Evolutionary conservation across 1,284 basidiomycete species (phyloP), one percentile per base, ranked within the genome.

Genomic region (Lentinula novae-zelandiae): DNA sequence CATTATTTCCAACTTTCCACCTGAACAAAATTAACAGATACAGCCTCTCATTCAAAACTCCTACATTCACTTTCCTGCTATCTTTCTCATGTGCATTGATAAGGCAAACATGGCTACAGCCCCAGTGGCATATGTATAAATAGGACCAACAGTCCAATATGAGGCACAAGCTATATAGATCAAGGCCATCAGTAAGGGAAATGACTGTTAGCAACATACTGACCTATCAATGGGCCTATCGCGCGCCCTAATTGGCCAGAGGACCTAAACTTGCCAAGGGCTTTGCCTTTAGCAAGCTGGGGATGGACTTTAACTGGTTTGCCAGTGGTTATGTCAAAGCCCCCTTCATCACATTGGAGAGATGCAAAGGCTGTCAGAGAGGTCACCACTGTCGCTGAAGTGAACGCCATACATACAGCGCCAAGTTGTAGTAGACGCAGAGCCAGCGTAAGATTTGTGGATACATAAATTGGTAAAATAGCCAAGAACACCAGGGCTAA

Each of bases 371-470:
- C 86, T 50, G 93, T 96, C 63, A 97, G 77, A 3, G 92, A 85
- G 68, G 91, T 96, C 62, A 97, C 95, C 52, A 96, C 94, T 2
- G 93, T 96, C 3, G 95, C 94, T 63, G 87, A 90, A 1, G 95
- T 95, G 75, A 93, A 95, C 1, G 92, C 92, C 72, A 96, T 79
- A 68, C 88, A 90, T 2, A 90, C 80, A 0, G 92, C 90, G 2
- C 91, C 89, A 9, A 76, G 78, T 68, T 92, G 91, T 4, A 96
- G 78, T 0, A 93, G 75, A 42, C 77, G 76, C 60, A 86, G 76
- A 8, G 87, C 82, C 39, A 81, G 57, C 12, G 71, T 69, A 0
- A 79, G 73, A 38, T 75, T 74, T 56, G 75, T 76, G 31, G 74
- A 62, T 38, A 80, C 76, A 61, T 85, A 80, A 17, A 70, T 75